Percentiles rank a stretch among this genome's conserved stretches.
Conservation (phyloP, 169 alveolate species). For the Eimeria falciformis region DNA sequence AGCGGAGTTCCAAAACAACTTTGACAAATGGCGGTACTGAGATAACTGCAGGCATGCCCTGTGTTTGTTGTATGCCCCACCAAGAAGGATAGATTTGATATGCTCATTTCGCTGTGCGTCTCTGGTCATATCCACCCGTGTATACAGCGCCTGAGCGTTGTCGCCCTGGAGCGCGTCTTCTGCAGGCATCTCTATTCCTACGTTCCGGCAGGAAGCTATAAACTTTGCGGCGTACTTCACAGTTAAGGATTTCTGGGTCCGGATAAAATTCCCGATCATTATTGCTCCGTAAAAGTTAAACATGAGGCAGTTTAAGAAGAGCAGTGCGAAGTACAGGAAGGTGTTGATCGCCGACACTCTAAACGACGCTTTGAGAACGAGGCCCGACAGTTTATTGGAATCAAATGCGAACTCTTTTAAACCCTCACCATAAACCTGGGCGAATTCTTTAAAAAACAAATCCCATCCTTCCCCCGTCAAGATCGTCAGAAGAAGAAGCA, state of each 20-base stretch:
- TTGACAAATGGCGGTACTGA: too few species aligned
- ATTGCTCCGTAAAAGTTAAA: constrained; percentile 75
- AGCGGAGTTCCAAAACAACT: too few species aligned
- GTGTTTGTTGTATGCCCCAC: background rate
- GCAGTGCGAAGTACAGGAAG: constrained; percentile 41
- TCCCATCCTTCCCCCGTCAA: constrained; percentile 76
- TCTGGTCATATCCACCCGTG: constrained; percentile 28
- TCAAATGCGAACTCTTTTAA: background rate
- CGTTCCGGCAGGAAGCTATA: constrained; percentile 68
- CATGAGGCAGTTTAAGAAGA: constrained; percentile 35
- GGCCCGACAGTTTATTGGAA: constrained; percentile 6
- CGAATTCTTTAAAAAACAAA: constrained; percentile 54
- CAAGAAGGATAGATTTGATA: constrained; percentile 21
- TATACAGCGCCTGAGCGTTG: constrained; percentile 58
- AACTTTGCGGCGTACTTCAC: constrained; percentile 56
- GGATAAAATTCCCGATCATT: constrained; percentile 66
- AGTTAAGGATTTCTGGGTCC: constrained; percentile 32
- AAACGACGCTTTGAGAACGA: background rate
- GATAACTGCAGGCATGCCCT: too few species aligned
- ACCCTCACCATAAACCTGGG: constrained; percentile 41
- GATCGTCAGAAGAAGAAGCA: constrained; percentile 59
- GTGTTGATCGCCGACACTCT: constrained; percentile 52
- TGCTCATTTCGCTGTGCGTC: constrained; percentile 46
- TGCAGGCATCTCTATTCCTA: constrained; percentile 72
- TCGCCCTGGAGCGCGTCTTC: constrained; percentile 63